Percentiles rank a stretch among this genome's conserved stretches.
phyloP scores from a whole-genome alignment of 495 filamentous ascomycete species.

The Aspergillus avenaceus region DNA sequence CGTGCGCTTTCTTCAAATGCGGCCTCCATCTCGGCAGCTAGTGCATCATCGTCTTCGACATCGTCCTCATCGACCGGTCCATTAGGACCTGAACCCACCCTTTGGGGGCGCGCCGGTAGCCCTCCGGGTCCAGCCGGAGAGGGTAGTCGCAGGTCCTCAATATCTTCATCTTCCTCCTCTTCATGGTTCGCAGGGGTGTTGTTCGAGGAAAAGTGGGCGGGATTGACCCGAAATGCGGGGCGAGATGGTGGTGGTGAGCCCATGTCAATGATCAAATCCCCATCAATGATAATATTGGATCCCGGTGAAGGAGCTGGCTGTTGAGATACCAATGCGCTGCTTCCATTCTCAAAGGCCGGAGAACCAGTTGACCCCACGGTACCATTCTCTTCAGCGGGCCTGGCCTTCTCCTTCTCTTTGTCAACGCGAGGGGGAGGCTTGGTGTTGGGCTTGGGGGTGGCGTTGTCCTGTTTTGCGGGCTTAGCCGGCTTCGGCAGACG shows the following conservation, averaged over 20 bases:
- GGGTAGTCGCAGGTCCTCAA: constrained; percentile 38
- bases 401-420: constrained; percentile 3
- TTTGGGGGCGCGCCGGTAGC: constrained; percentile 3
- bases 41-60: constrained; percentile 35
- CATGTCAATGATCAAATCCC: constrained; percentile 49
- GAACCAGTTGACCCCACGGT: constrained; percentile 21
- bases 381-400: constrained; percentile 2
- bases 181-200: constrained; percentile 31
- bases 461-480: constrained; percentile 5
- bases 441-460: constrained; percentile 12
- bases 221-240: constrained; percentile 34
- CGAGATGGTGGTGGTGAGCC: constrained; percentile 40
- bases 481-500: constrained; percentile 30
- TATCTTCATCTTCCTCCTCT: constrained; percentile 35
- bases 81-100: constrained; percentile 5
- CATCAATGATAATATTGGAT: constrained; percentile 46
- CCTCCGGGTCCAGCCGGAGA: constrained; percentile 30
- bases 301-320: constrained; percentile 33
- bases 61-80: constrained; percentile 16
- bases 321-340: constrained; percentile 27
- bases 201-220: constrained; percentile 40
- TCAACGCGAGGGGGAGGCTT: constrained; percentile 10
- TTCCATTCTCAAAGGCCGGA: constrained; percentile 30
- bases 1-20: constrained; percentile 42
- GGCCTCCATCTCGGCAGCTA: constrained; percentile 47